Base-by-base conservation (phyloP, 768 basidiomycete genomes). In the Suillus discolor region DNA sequence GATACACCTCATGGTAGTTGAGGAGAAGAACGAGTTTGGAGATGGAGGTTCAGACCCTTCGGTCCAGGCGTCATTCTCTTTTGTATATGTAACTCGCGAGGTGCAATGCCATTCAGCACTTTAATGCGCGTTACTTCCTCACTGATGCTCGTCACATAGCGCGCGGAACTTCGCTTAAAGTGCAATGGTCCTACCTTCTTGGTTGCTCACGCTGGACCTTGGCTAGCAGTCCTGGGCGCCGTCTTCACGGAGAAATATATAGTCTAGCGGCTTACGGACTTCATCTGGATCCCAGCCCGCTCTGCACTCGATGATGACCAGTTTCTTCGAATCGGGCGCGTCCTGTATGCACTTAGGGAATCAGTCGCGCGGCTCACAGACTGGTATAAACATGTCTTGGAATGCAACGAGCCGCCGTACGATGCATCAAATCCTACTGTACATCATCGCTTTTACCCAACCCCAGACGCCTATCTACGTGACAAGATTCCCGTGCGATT, bases 251-350 rank as follows among this genome's bases (percentile, higher is more conserved):
- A 68, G 44, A 62, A 64, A 1, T 71, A 71, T 51, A 66, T 81
- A 13, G 70, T 78, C 25, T 77, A 79, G 47, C 66, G 66, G n/a
- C 75, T 81, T 18, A 79, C 77, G 0, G 79, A 79, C 41, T 68
- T 73, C 38, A 38, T 74, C 4, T 78, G 73, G 72, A 11, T 77
- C 23, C 75, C 71, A 16, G 3, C 31, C 39, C 66, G 59, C 53
- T 67, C 69, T 62, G 44, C 61, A 15, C 44, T 59, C 13, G 70
- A 76, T 23, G 70, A 74, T 13, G 16, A 28, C 3, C 73, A 69
- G 7, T 62, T 0, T 18, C 6, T 16, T 51, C 69, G 61, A 42
- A 62, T 74, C 53, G 71, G 69, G 12, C 67, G 67, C 4, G 36
- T 72, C 45, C 31, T 79, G 16, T 67, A 71, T 62, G 71, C 70